A percentile compares a stretch with the other conserved stretches of the same genome.
Evolutionary conservation across 2,329 filamentous ascomycete species (phyloP).

Genomic region (Orbilia javanica): DNA sequence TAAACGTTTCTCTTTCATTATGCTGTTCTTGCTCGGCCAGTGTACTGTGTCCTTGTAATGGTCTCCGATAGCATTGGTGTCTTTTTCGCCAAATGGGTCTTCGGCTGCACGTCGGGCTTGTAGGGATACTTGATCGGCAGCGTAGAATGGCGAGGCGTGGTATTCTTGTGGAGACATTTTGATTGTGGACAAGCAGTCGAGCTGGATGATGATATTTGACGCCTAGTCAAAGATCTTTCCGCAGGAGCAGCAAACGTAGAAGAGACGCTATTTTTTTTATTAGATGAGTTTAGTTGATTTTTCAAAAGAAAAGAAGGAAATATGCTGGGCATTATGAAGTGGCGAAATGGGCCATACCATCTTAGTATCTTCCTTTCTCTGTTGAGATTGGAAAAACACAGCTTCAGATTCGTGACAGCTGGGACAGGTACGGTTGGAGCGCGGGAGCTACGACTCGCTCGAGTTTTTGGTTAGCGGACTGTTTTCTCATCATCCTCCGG

Average conservation of each 20-base stretch:
- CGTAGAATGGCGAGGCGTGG: conserved; percentile 31
- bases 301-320: no score
- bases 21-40: conserved; percentile 24
- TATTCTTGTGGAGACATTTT: conserved; percentile 49
- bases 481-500: neutral
- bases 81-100: conserved; percentile 32
- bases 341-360: conserved; percentile 75
- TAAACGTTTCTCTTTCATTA: conserved; percentile 22
- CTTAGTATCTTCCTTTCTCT: conserved; percentile 94
- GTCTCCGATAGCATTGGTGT: conserved; percentile 11
- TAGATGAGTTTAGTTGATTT: conserved; percentile 11
- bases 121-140: conserved; percentile 22
- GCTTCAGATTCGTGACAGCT: conserved; percentile 87
- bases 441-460: conserved; percentile 78
- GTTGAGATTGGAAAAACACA: conserved; percentile 98
- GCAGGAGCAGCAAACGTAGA: conserved; percentile 94
- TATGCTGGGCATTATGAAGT: neutral
- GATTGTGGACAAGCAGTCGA: conserved; percentile 52
- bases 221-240: conserved; percentile 77
- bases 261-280: conserved; percentile 77
- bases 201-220: conserved; percentile 56
- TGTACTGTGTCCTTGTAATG: conserved; percentile 7
- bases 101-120: neutral
- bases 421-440: conserved; percentile 86
- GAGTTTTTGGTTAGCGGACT: neutral